These are phyloP conservation scores for Breynia disticha DNA, from an alignment of 441 rosid species.

Conservation along the genomic window DNA sequence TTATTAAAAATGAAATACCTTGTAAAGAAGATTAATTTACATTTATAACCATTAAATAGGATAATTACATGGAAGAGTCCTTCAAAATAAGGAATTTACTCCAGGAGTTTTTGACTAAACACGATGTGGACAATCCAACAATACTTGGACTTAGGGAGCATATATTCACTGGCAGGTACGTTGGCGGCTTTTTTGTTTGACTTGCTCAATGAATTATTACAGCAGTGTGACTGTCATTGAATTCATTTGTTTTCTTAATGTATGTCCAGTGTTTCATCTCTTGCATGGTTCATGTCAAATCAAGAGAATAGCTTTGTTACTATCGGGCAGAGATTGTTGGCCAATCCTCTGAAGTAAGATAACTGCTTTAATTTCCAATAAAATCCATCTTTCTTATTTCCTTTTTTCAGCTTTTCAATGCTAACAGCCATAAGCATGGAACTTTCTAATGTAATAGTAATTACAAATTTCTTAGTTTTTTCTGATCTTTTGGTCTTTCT, in stretches of 20 bases:
- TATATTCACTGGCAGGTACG: conserved; percentile 89
- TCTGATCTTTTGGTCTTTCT: too few relatives aligned
- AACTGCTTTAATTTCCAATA: not conserved
- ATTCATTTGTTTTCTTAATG: conserved; percentile 1
- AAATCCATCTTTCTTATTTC: not conserved
- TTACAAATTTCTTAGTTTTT: too few relatives aligned
- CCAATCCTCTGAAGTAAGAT: conserved; percentile 76
- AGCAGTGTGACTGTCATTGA: not conserved
- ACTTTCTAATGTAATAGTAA: too few relatives aligned
- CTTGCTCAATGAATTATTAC: conserved; percentile 5
- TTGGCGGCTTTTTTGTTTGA: conserved; percentile 11
- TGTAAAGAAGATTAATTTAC: conserved; percentile 8
- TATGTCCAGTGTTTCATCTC: conserved; percentile 73
- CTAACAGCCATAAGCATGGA: too few relatives aligned
- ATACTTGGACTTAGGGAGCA: conserved; percentile 91
- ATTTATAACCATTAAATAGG: conserved; percentile 32
- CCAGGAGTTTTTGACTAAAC: conserved; percentile 48
- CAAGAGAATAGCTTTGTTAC: conserved; percentile 97
- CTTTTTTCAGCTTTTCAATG: too few relatives aligned
- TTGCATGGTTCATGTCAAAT: conserved; percentile 99
- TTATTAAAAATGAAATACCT: not conserved
- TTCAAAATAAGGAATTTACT: conserved; percentile 89
- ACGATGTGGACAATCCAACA: conserved; percentile 49
- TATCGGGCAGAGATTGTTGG: conserved; percentile 87
- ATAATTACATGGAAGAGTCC: conserved; percentile 98